Percentiles rank a stretch among this genome's conserved stretches.
Conservation (phyloP, 2,329 filamentous ascomycete genomes). For the Allantophomopsis cytisporea region DNA sequence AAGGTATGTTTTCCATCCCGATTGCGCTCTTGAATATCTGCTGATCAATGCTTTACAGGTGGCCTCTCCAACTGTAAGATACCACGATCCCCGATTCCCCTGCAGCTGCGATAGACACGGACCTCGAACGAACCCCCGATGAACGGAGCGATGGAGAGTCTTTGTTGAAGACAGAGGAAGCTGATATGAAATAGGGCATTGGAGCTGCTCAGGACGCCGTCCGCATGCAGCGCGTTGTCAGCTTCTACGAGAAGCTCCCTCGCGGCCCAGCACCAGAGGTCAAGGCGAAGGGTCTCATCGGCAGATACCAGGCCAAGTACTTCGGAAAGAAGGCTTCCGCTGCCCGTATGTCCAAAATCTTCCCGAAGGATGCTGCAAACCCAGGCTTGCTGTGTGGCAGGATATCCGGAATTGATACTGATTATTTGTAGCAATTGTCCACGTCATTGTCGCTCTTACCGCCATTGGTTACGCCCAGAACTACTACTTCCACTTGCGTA, state of each 20-base stretch:
- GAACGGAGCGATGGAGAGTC: neutral
- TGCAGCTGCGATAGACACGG: neutral
- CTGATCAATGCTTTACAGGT: conserved; percentile 13
- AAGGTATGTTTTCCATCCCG: conserved; percentile 52
- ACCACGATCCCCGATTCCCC: neutral
- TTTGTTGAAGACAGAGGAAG: neutral
- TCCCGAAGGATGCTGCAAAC: too few species aligned
- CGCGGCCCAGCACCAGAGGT: conserved; percentile 77
- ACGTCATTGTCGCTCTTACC: conserved; percentile 68
- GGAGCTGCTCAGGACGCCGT: conserved; percentile 90
- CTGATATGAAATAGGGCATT: conserved; percentile 57
- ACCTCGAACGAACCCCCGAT: too few species aligned
- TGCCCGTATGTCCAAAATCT: conserved; percentile 55
- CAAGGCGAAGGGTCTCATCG: conserved; percentile 70
- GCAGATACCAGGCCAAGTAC: conserved; percentile 82
- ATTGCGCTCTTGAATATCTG: neutral
- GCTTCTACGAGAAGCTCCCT: conserved; percentile 97
- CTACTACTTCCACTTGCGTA: conserved; percentile 99
- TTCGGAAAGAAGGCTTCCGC: conserved; percentile 88
- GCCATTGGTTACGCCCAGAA: conserved; percentile 87
- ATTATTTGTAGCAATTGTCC: conserved; percentile 59
- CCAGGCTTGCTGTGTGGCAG: too few species aligned
- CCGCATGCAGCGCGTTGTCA: conserved; percentile 95
- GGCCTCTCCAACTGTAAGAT: conserved; percentile 21
- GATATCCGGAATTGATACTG: too few species aligned